phyloP scores from a whole-genome alignment of 768 basidiomycete genomes.

The Cystobasidium onofrii region DNA sequence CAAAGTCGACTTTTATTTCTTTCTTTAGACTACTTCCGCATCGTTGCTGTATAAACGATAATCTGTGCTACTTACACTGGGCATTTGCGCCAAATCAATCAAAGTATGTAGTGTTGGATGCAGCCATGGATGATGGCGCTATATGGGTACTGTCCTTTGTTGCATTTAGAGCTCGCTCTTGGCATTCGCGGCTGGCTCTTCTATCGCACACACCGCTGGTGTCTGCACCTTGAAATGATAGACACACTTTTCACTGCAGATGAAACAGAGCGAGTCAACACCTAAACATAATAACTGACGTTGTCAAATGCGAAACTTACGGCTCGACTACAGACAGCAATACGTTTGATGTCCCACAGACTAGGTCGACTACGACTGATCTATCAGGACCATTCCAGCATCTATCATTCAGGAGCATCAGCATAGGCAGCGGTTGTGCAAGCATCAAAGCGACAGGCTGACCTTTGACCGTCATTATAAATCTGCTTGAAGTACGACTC shows the following conservation, averaged over 20 bases:
- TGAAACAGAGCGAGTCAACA: too few relatives aligned
- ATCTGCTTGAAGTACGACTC: constrained; percentile 73
- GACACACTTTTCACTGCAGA: constrained; percentile 32
- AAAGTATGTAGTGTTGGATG: too few relatives aligned
- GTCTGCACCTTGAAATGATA: constrained; percentile 40
- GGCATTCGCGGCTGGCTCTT: not conserved
- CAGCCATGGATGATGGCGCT: too few relatives aligned
- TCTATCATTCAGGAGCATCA: not conserved
- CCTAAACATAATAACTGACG: not conserved
- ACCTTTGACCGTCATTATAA: constrained; percentile 69
- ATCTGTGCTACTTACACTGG: too few relatives aligned
- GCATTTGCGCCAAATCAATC: too few relatives aligned
- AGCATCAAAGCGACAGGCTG: constrained; percentile 49
- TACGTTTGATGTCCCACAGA: constrained; percentile 77
- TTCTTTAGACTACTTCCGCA: too few relatives aligned
- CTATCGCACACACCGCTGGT: constrained; percentile 31
- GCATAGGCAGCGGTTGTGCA: not conserved
- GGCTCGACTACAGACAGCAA: constrained; percentile 71
- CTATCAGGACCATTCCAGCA: constrained; percentile 88
- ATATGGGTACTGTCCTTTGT: too few relatives aligned
- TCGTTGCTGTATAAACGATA: too few relatives aligned
- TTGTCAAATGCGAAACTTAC: not conserved
- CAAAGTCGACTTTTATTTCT: too few relatives aligned
- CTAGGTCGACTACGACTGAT: constrained; percentile 66
- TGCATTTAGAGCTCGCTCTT: constrained; percentile 2